Conservation (phyloP, 164 flowering plant species). For the Berberis vulgaris region DNA sequence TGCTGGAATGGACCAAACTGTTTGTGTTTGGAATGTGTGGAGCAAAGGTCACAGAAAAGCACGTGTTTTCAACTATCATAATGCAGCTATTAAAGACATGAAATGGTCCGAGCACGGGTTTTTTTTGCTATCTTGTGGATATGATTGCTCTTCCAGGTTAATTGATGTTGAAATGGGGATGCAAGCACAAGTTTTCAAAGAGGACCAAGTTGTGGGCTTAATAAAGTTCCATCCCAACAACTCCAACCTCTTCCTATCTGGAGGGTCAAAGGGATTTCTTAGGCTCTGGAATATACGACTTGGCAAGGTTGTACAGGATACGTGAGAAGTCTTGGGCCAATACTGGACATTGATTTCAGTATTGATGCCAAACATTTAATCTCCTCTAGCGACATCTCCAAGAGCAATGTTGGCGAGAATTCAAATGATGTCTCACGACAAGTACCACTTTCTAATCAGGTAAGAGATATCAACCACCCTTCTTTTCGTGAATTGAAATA, state of each 20-base stretch:
- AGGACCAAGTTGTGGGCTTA: slow-evolving; percentile 66
- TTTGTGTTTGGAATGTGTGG: slow-evolving; percentile 92
- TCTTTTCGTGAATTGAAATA: not conserved
- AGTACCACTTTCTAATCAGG: slow-evolving; percentile 90
- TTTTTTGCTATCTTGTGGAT: slow-evolving; percentile 85
- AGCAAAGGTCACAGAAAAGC: slow-evolving; percentile 49
- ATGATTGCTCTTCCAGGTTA: slow-evolving; percentile 66
- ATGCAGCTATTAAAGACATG: slow-evolving; percentile 77
- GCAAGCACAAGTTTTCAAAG: slow-evolving; percentile 51
- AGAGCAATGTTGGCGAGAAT: slow-evolving; percentile 68
- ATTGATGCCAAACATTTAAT: slow-evolving; percentile 56
- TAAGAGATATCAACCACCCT: slow-evolving; percentile 13
- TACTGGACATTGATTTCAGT: slow-evolving; percentile 75
- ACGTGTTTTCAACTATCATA: slow-evolving; percentile 47
- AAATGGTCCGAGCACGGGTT: slow-evolving; percentile 77
- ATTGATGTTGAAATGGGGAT: slow-evolving; percentile 76
- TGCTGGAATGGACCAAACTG: slow-evolving; percentile 80
- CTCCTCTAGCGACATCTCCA: slow-evolving; percentile 76
- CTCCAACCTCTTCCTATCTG: slow-evolving; percentile 66
- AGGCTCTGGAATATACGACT: slow-evolving; percentile 77
- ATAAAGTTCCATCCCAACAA: slow-evolving; percentile 65
- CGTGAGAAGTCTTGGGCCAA: slow-evolving; percentile 55
- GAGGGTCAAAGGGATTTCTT: slow-evolving; percentile 66
- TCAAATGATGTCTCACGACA: slow-evolving; percentile 68
- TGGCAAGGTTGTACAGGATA: slow-evolving; percentile 55